phyloP scores from a whole-genome alignment of 805 yeast species.

The Candida palmyrensis region DNA sequence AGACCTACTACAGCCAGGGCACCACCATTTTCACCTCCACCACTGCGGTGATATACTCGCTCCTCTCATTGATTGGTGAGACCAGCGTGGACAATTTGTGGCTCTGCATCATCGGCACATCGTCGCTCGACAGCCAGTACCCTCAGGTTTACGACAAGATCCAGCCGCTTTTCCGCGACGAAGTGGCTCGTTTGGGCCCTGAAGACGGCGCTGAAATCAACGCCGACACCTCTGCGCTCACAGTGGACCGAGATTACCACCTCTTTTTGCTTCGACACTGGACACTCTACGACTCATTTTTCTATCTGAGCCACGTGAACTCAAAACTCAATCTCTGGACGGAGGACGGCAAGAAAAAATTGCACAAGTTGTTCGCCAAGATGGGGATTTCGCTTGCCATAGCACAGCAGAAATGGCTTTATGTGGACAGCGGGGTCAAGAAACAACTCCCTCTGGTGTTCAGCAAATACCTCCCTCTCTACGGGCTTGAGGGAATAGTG shows the following conservation, averaged over 20 bases:
- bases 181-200: constrained; percentile 64
- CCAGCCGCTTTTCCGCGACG: constrained; percentile 74
- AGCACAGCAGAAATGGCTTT: constrained; percentile 91
- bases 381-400: constrained; percentile 90
- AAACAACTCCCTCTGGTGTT: constrained; percentile 66
- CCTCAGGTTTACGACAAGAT: constrained; percentile 71
- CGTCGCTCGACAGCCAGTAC: constrained; percentile 68
- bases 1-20: constrained; percentile 80
- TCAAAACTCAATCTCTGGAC: constrained; percentile 86
- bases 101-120: constrained; percentile 85
- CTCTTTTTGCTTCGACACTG: constrained; percentile 86
- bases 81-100: constrained; percentile 67
- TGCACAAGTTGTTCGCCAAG: constrained; percentile 89
- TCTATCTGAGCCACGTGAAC: constrained; percentile 86
- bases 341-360: constrained; percentile 79
- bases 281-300: constrained; percentile 86
- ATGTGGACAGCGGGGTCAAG: constrained; percentile 78
- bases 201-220: constrained; percentile 15
- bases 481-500: constrained; percentile 77
- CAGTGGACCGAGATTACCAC: constrained; percentile 78
- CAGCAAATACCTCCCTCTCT: constrained; percentile 61
- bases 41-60: constrained; percentile 74
- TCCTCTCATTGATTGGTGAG: constrained; percentile 79
- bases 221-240: constrained; percentile 43
- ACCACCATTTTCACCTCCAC: constrained; percentile 70